Percentiles rank a stretch among this genome's conserved stretches.
These are phyloP conservation scores for Fonsecaea pedrosoi DNA, from an alignment of 2,329 filamentous ascomycete species.

Conservation along the genomic window DNA sequence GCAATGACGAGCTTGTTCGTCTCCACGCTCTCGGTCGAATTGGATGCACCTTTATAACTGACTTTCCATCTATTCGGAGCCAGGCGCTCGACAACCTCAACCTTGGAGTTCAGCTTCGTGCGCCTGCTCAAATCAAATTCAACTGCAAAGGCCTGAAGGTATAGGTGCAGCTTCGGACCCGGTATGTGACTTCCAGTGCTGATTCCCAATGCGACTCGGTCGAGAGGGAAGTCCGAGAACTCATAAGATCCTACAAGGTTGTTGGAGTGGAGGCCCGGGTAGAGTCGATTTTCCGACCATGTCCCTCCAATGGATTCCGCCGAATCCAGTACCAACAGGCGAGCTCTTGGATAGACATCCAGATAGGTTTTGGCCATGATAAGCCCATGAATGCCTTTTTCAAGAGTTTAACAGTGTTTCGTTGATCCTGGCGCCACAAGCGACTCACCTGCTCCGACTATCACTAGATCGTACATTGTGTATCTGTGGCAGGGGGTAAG, in stretches of 20 bases:
- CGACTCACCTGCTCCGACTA: conserved; percentile 27
- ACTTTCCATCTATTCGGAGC: conserved; percentile 43
- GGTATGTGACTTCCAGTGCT: conserved; percentile 64
- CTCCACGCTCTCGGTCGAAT: conserved; percentile 37
- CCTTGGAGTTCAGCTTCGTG: conserved; percentile 60
- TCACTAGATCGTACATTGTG: conserved; percentile 16
- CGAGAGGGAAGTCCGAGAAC: conserved; percentile 75
- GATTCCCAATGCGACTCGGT: conserved; percentile 48
- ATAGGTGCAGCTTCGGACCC: conserved; percentile 61
- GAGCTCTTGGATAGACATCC: conserved; percentile 62
- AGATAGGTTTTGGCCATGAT: conserved; percentile 68
- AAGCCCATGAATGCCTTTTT: conserved; percentile 66
- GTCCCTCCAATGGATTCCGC: conserved; percentile 68
- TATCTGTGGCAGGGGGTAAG: neutral
- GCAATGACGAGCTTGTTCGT: conserved; percentile 65
- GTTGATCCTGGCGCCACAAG: conserved; percentile 67
- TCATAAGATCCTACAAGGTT: conserved; percentile 76
- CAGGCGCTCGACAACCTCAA: conserved; percentile 56
- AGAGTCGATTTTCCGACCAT: conserved; percentile 71
- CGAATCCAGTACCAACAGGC: conserved; percentile 64
- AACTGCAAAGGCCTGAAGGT: conserved; percentile 63
- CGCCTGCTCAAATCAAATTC: conserved; percentile 58
- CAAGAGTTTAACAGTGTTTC: conserved; percentile 73
- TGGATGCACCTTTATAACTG: conserved; percentile 33
- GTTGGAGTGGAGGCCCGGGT: conserved; percentile 73